Conservation (phyloP, 768 basidiomycete species). For the Polyporus arcularius region DNA sequence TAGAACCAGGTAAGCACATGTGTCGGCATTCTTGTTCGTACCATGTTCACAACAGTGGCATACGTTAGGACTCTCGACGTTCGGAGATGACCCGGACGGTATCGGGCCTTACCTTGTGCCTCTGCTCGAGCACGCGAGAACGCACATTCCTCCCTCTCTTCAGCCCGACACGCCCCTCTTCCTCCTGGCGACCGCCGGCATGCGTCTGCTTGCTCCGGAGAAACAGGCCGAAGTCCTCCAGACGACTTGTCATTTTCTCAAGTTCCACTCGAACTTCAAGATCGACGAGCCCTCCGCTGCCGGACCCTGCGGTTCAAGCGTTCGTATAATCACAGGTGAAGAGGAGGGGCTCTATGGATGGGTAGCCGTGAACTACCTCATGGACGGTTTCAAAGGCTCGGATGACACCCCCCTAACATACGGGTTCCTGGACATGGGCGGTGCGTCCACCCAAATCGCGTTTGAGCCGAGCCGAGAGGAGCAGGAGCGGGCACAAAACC, state of each 20-base stretch:
- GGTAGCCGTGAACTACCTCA: slow-evolving; percentile 98
- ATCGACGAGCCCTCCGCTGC: slow-evolving; percentile 63
- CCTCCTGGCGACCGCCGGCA: slow-evolving; percentile 94
- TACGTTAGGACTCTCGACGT: slow-evolving; percentile 79
- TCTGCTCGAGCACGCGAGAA: slow-evolving; percentile 77
- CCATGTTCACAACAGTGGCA: not conserved
- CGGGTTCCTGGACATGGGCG: slow-evolving; percentile 99
- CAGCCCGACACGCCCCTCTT: slow-evolving; percentile 88
- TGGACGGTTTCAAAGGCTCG: slow-evolving; percentile 83
- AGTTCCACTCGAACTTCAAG: slow-evolving; percentile 73
- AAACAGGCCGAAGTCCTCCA: slow-evolving; percentile 75
- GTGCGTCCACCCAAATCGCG: slow-evolving; percentile 97
- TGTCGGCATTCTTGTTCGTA: not conserved
- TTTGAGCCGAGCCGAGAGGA: slow-evolving; percentile 79
- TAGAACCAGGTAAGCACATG: slow-evolving; percentile 80
- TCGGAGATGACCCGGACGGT: slow-evolving; percentile 65
- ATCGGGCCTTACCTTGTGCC: slow-evolving; percentile 81
- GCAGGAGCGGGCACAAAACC: slow-evolving; percentile 54
- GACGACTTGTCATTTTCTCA: slow-evolving; percentile 76
- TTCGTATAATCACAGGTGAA: slow-evolving; percentile 95
- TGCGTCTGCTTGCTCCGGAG: slow-evolving; percentile 78
- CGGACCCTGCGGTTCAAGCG: slow-evolving; percentile 90
- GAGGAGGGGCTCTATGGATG: slow-evolving; percentile 98
- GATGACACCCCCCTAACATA: slow-evolving; percentile 76
- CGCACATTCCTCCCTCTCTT: slow-evolving; percentile 84